Conservation (phyloP, 805 yeast species). For the Metschnikowia noctiluminum region DNA sequence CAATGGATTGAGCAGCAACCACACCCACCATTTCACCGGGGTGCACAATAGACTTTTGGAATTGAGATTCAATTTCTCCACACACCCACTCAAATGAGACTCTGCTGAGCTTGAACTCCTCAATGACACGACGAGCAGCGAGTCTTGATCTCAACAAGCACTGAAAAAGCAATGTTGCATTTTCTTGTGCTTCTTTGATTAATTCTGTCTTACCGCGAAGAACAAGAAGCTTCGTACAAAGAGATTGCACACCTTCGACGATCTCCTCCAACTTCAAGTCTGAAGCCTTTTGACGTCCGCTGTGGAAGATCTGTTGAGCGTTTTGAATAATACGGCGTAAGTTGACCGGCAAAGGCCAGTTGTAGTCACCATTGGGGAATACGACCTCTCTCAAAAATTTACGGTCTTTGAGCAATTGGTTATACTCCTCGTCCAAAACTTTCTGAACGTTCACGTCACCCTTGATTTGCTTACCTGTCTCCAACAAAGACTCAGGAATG, state of each 20-base stretch:
- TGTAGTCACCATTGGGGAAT: conserved; percentile 89
- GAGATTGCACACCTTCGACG: conserved; percentile 63
- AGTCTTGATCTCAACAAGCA: conserved; percentile 90
- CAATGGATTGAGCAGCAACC: conserved; percentile 95
- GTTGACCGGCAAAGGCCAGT: conserved; percentile 98
- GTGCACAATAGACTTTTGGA: conserved; percentile 85
- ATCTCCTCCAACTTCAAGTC: conserved; percentile 85
- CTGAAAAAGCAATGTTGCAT: conserved; percentile 87
- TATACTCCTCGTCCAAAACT: conserved; percentile 78
- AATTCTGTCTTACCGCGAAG: conserved; percentile 78
- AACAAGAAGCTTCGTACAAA: conserved; percentile 67
- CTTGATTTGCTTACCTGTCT: conserved; percentile 83
- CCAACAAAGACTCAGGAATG: conserved; percentile 70
- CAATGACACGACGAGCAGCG: conserved; percentile 85
- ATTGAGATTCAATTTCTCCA: conserved; percentile 92
- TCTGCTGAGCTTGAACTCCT: conserved; percentile 81
- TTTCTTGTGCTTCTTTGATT: conserved; percentile 80
- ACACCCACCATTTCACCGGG: conserved; percentile 99
- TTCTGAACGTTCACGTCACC: conserved; percentile 86
- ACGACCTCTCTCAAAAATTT: conserved; percentile 70
- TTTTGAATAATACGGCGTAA: conserved; percentile 95
- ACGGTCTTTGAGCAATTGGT: conserved; percentile 76
- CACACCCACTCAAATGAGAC: conserved; percentile 94
- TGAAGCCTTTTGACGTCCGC: conserved; percentile 85
- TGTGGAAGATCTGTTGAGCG: conserved; percentile 94